Evolutionary conservation across 169 alveolate genomes (phyloP).

Genomic region (Theileria annulata): DNA sequence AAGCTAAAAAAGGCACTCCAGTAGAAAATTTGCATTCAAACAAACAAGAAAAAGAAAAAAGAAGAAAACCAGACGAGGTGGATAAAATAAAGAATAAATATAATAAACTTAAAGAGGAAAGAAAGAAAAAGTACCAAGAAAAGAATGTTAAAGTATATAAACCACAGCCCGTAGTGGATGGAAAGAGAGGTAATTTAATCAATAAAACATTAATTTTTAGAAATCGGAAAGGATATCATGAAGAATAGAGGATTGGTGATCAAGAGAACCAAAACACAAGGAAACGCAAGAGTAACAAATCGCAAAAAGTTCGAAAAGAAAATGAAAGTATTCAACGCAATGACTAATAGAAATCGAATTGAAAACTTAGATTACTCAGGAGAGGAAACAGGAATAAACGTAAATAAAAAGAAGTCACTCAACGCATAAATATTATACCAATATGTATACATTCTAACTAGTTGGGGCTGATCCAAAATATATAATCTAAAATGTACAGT

Average conservation of each 20-base stretch:
- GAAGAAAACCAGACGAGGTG: constrained; percentile 10
- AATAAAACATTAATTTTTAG: constrained; percentile 26
- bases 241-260: constrained; percentile 89
- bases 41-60: constrained; percentile 31
- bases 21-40: background rate
- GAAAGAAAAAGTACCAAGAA: background rate
- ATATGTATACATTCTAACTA: background rate
- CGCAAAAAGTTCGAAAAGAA: constrained; percentile 87
- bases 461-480: background rate
- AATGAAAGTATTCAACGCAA: constrained; percentile 70
- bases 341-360: constrained; percentile 63
- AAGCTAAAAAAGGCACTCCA: background rate
- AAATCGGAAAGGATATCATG: constrained; percentile 77
- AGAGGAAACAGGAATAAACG: constrained; percentile 81
- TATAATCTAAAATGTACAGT: background rate
- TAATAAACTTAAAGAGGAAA: constrained; percentile 8
- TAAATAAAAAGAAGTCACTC: constrained; percentile 79
- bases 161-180: constrained; percentile 22
- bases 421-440: constrained; percentile 25
- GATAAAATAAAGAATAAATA: constrained; percentile 27
- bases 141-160: constrained; percentile 6
- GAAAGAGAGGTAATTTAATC: constrained; percentile 52
- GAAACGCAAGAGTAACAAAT: constrained; percentile 91
- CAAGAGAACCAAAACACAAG: constrained; percentile 89
- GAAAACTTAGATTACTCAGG: constrained; percentile 81